A percentile compares a stretch with the other conserved stretches of the same genome.
phyloP scores from a whole-genome alignment of 1,284 basidiomycete genomes.

The Exobasidium rhododendri region DNA sequence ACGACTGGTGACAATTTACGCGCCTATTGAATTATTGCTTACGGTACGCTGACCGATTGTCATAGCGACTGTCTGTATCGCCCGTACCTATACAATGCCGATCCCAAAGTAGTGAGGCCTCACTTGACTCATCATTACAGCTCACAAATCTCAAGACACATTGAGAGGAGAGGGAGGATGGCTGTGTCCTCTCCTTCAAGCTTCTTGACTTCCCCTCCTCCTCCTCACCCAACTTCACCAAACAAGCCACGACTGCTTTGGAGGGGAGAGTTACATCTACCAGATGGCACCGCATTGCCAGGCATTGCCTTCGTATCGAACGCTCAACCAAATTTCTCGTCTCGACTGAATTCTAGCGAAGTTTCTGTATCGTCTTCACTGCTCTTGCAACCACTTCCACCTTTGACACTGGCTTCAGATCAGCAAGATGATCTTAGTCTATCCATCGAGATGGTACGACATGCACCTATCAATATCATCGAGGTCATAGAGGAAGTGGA shows the following conservation, averaged over 20 bases:
- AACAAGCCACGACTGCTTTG: constrained; percentile 44
- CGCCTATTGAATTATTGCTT: no score
- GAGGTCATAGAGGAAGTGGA: constrained; percentile 13
- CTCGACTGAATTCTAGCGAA: neutral
- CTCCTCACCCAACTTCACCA: no score
- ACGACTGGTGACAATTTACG: no score
- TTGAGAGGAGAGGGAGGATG: no score
- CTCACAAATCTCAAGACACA: no score
- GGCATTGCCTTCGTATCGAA: constrained; percentile 46
- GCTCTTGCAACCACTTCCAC: neutral
- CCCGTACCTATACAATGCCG: no score
- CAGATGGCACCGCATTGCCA: constrained; percentile 42
- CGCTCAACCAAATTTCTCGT: constrained; percentile 31
- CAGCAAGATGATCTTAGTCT: constrained; percentile 45
- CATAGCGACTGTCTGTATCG: no score
- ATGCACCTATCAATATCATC: constrained; percentile 32
- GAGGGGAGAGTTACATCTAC: constrained; percentile 38
- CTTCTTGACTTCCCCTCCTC: no score
- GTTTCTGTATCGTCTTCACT: neutral
- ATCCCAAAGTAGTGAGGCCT: no score
- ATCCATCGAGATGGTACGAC: constrained; percentile 50
- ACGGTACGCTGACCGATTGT: no score
- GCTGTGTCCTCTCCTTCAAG: no score
- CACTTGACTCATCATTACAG: no score
- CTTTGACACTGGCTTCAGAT: constrained; percentile 11